Evolutionary conservation across 2,329 filamentous ascomycete genomes (phyloP).

Genomic region (Penicillium sp.): DNA sequence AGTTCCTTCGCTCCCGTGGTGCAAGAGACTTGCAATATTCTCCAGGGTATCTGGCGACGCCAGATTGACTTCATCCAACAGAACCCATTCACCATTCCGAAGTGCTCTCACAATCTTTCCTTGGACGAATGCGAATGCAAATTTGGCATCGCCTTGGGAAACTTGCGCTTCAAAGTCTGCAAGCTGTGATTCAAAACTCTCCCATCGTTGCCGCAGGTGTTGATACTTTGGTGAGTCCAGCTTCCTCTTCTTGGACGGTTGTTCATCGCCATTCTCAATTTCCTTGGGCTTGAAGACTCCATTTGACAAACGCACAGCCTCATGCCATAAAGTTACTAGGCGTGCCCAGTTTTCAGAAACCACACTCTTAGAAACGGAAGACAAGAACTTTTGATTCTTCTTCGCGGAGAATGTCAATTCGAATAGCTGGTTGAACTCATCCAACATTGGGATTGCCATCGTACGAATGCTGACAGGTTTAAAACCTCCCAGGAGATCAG

Average conservation of each 20-base stretch:
- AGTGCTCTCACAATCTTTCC: conserved; percentile 96
- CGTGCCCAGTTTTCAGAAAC: conserved; percentile 84
- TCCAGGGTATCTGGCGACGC: conserved; percentile 93
- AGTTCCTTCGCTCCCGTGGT: conserved; percentile 65
- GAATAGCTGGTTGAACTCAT: conserved; percentile 91
- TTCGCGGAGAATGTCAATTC: conserved; percentile 80
- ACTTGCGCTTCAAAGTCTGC: conserved; percentile 75
- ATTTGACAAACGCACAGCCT: conserved; percentile 84
- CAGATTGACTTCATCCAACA: conserved; percentile 96
- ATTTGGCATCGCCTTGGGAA: conserved; percentile 70
- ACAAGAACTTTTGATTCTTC: conserved; percentile 84
- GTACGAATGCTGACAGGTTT: conserved; percentile 92
- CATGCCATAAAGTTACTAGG: conserved; percentile 80
- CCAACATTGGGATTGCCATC: conserved; percentile 83
- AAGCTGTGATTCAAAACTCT: conserved; percentile 71
- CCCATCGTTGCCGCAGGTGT: conserved; percentile 71
- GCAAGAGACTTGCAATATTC: conserved; percentile 83
- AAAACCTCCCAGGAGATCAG: conserved; percentile 93
- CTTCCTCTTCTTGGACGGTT: conserved; percentile 71
- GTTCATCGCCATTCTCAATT: conserved; percentile 48
- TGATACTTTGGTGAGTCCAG: conserved; percentile 54
- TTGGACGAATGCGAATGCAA: conserved; percentile 94
- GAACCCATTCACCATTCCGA: conserved; percentile 92
- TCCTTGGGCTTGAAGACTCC: conserved; percentile 58
- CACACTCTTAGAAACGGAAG: conserved; percentile 75